Conservation (phyloP, 2,329 filamentous ascomycete species). For the Colletotrichum neosansevieriae region DNA sequence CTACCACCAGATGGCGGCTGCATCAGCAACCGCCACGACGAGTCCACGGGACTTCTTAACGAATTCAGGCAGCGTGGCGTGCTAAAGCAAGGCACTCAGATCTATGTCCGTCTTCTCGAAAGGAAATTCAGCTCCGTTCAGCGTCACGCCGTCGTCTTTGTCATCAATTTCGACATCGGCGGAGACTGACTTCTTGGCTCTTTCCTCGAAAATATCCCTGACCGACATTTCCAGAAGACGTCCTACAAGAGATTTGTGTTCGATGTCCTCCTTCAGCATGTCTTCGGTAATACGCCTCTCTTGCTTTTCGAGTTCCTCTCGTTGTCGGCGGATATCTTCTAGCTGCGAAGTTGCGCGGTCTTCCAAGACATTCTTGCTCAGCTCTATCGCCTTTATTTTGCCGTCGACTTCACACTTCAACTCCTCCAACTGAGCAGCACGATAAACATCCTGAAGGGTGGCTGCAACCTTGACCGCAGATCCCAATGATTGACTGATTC, state of each 20-base stretch:
- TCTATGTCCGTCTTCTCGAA: no score
- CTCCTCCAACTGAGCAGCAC: conserved; percentile 46
- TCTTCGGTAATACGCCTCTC: conserved; percentile 46
- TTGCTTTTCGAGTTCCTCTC: conserved; percentile 51
- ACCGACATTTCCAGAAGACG: conserved; percentile 47
- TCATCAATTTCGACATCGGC: no score
- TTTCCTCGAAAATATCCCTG: conserved; percentile 21
- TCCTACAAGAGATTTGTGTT: conserved; percentile 48
- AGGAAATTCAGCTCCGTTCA: no score
- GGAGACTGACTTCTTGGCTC: no score
- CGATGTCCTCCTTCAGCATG: conserved; percentile 46
- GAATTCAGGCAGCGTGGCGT: no score
- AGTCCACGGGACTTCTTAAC: no score
- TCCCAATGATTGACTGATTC: conserved; percentile 45
- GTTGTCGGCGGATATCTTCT: conserved; percentile 48
- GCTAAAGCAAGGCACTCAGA: no score
- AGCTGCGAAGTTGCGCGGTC: conserved; percentile 44
- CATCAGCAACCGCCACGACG: no score
- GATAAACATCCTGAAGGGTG: conserved; percentile 46
- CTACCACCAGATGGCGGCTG: no score
- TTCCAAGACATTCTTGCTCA: conserved; percentile 51
- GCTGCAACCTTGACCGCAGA: conserved; percentile 47
- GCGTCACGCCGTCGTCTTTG: no score
- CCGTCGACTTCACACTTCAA: conserved; percentile 46
- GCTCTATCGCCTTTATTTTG: conserved; percentile 49